Conservation (phyloP, 2,329 filamentous ascomycete genomes). For the Chalara sp. region DNA sequence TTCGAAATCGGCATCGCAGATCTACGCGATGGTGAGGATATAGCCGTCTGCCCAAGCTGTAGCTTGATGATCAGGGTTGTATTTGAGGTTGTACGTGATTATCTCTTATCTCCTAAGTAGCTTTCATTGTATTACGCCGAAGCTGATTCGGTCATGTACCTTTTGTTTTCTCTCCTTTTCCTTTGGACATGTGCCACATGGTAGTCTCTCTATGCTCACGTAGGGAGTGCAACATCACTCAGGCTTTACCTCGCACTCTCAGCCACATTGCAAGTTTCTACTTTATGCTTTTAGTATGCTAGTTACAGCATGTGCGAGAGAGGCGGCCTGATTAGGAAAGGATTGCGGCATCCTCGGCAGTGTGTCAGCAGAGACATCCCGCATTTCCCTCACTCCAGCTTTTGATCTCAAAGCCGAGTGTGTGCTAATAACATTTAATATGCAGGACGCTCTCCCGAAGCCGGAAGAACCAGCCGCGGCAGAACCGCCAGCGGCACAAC, state of each 20-base stretch:
- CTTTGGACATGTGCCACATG: too few relatives aligned
- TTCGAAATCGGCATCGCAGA: slow-evolving; percentile 88
- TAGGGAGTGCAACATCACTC: too few relatives aligned
- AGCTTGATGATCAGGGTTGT: slow-evolving; percentile 95
- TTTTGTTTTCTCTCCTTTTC: too few relatives aligned
- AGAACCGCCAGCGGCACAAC: too few relatives aligned
- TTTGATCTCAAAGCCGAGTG: neutral
- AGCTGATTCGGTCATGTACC: neutral
- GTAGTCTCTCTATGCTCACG: too few relatives aligned
- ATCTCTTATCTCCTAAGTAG: neutral
- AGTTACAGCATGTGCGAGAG: too few relatives aligned
- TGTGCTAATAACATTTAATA: slow-evolving; percentile 4
- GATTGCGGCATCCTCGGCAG: too few relatives aligned
- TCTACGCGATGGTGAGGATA: slow-evolving; percentile 81
- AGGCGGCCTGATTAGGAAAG: too few relatives aligned
- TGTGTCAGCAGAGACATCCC: too few relatives aligned
- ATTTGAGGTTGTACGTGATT: slow-evolving; percentile 65
- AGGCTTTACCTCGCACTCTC: too few relatives aligned
- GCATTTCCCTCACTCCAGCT: neutral
- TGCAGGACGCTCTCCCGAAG: slow-evolving; percentile 44
- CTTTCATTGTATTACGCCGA: neutral
- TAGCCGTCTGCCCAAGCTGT: slow-evolving; percentile 96
- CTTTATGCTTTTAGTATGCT: too few relatives aligned
- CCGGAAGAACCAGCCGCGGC: slow-evolving; percentile 12
- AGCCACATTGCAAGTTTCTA: too few relatives aligned